phyloP scores from a whole-genome alignment of 1,284 basidiomycete species.

The Apiotrichum porosum region DNA sequence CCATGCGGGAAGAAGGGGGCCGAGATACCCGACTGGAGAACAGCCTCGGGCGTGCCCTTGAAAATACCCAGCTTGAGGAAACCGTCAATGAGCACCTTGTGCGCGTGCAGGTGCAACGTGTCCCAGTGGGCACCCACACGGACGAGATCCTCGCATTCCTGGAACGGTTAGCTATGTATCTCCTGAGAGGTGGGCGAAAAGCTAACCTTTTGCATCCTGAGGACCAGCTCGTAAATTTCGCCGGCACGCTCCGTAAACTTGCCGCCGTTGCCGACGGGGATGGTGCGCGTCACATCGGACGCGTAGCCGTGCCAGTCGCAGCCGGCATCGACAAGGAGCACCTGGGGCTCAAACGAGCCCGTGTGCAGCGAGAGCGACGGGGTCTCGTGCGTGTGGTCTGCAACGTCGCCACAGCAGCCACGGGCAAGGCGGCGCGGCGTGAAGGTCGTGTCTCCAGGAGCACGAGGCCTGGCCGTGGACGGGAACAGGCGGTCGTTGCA shows the following conservation, averaged over 20 bases:
- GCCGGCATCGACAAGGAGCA: constrained; percentile 84
- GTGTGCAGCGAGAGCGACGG: constrained; percentile 20
- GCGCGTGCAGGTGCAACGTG: constrained; percentile 70
- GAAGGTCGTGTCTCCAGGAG: constrained; percentile 36
- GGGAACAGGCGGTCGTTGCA: constrained; percentile 49
- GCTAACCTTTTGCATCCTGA: constrained; percentile 74
- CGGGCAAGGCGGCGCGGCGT: constrained; percentile 28
- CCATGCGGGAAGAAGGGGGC: constrained; percentile 89
- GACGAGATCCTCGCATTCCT: constrained; percentile 55
- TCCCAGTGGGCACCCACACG: constrained; percentile 80
- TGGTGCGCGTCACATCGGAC: constrained; percentile 47
- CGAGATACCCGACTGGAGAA: constrained; percentile 69
- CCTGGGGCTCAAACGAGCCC: constrained; percentile 58
- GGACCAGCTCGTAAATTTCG: constrained; percentile 75
- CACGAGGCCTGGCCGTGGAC: constrained; percentile 27
- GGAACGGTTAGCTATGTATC: neutral
- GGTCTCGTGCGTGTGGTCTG: constrained; percentile 28
- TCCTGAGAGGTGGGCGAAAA: too few relatives aligned
- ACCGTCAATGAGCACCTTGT: constrained; percentile 67
- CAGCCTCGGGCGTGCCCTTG: constrained; percentile 60
- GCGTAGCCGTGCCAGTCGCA: constrained; percentile 70
- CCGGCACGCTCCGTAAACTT: constrained; percentile 72
- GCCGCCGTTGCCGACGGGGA: constrained; percentile 72
- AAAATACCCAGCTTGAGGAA: constrained; percentile 83
- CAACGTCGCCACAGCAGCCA: constrained; percentile 42